Evolutionary conservation across 257 asterid genomes (phyloP).

Genomic region (Ilex aquifolium): DNA sequence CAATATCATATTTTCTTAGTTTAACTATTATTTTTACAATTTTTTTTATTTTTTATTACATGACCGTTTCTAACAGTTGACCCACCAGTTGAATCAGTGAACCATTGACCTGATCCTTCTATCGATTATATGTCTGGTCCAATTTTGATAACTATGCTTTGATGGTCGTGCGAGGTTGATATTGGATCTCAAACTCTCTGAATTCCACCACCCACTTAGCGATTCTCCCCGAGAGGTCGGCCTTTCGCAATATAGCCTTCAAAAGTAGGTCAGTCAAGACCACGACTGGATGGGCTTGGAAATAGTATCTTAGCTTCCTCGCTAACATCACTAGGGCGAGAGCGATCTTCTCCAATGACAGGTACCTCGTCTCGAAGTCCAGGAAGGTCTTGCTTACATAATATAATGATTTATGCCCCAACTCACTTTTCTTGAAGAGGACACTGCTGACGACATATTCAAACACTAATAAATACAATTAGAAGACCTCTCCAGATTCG

Average conservation of each 20-base stretch:
- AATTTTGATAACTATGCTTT: background rate
- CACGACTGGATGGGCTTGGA: background rate
- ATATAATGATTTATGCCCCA: background rate
- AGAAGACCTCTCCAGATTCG: background rate
- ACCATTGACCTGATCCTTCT: too few relatives aligned
- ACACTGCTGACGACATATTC: background rate
- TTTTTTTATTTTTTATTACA: too few relatives aligned
- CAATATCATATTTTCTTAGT: too few relatives aligned
- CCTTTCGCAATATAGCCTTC: background rate
- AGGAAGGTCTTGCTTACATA: background rate
- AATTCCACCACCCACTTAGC: background rate
- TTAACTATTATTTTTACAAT: too few relatives aligned
- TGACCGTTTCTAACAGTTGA: too few relatives aligned
- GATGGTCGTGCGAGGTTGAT: background rate
- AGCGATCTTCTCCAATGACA: background rate
- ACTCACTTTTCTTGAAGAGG: background rate
- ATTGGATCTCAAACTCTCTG: background rate
- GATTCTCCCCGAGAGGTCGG: background rate
- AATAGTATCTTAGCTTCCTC: background rate
- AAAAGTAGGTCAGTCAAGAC: background rate
- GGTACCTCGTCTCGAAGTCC: background rate
- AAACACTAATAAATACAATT: background rate
- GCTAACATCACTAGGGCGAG: background rate
- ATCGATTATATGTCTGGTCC: too few relatives aligned
- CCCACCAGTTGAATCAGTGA: too few relatives aligned